Conservation (phyloP, 148 eudicot genomes). For the Rhododendron griersonianum region DNA sequence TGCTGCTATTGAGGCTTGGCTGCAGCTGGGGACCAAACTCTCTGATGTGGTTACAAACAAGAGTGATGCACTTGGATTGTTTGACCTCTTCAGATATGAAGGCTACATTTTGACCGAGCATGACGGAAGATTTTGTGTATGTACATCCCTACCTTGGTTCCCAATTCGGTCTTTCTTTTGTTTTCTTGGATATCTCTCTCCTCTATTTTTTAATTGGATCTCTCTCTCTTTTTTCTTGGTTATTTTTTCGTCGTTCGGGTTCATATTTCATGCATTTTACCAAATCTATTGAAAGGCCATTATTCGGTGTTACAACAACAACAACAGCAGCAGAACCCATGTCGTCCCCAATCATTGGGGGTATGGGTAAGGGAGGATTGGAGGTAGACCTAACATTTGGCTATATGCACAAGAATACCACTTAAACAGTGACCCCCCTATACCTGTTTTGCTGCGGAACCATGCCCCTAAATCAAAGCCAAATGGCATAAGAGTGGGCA, state of each 20-base stretch:
- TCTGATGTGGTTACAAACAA: slow-evolving; percentile 34
- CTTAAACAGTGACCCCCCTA: no score
- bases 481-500: no score
- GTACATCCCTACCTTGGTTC: slow-evolving; percentile 20
- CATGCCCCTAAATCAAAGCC: no score
- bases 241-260: not conserved
- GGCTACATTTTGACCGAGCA: slow-evolving; percentile 70
- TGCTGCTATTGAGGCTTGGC: slow-evolving; percentile 60
- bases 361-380: no score
- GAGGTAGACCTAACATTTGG: no score
- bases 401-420: no score
- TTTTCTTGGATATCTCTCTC: not conserved
- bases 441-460: no score
- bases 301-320: not conserved
- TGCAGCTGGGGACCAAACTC: slow-evolving; percentile 77
- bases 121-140: slow-evolving; percentile 69
- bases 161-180: not conserved
- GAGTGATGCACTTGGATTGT: slow-evolving; percentile 70
- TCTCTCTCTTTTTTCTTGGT: no score
- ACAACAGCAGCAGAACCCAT: no score
- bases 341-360: no score
- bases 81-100: slow-evolving; percentile 62
- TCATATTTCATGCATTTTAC: not conserved
- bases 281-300: not conserved
- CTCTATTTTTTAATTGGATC: not conserved